Conservation (phyloP, 768 basidiomycete genomes). For the Termitomyces sp. region DNA sequence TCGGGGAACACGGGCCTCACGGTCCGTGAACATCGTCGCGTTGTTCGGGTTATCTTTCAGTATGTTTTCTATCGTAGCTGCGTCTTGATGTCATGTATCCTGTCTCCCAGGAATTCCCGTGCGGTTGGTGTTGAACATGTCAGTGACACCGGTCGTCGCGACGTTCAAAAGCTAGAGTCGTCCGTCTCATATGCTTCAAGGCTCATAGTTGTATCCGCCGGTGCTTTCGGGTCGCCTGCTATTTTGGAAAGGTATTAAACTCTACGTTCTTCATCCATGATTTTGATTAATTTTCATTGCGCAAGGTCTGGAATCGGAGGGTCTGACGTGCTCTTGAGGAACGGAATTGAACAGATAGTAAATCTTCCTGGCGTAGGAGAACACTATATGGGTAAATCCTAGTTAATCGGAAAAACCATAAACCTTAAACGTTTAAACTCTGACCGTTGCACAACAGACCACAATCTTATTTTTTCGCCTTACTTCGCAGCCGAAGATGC, state of each 20-base stretch:
- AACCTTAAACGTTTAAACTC: too few species aligned
- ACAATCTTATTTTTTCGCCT: conserved; percentile 29
- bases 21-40: conserved; percentile 33
- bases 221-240: conserved; percentile 49
- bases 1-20: conserved; percentile 33
- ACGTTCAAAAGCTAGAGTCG: conserved; percentile 10
- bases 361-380: conserved; percentile 77
- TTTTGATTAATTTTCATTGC: not conserved
- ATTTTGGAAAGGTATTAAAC: conserved; percentile 41
- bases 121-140: conserved; percentile 51
- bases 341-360: conserved; percentile 43
- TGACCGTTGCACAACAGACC: conserved; percentile 24
- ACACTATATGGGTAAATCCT: conserved; percentile 46
- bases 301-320: conserved; percentile 62
- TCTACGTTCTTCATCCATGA: not conserved
- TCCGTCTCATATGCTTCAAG: conserved; percentile 29
- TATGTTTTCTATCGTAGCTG: conserved; percentile 8
- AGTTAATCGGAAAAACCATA: not conserved
- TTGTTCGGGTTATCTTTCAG: conserved; percentile 46
- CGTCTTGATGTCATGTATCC: not conserved
- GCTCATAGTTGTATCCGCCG: conserved; percentile 45
- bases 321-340: conserved; percentile 34
- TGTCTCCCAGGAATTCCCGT: conserved; percentile 24
- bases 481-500: conserved; percentile 40
- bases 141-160: conserved; percentile 24